Evolutionary conservation across 306 rosid species (phyloP).

Genomic region (Sophora flavescens): DNA sequence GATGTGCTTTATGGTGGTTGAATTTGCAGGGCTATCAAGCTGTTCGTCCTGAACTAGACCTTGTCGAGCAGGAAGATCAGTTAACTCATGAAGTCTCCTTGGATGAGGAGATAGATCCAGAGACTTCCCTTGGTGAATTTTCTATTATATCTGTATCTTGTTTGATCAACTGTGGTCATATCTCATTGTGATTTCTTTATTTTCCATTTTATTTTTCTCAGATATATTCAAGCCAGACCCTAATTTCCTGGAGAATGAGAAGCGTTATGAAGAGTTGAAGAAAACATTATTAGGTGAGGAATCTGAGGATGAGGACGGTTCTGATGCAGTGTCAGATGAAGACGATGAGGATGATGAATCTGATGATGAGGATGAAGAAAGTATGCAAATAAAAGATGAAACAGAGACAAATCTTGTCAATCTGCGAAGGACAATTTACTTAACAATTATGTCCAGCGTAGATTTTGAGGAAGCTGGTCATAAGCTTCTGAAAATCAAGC

Average conservation of each 20-base stretch:
- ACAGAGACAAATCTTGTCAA: constrained; percentile 94
- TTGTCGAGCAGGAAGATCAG: constrained; percentile 64
- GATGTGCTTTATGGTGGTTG: constrained; percentile 2
- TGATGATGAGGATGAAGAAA: constrained; percentile 77
- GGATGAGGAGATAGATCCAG: constrained; percentile 59
- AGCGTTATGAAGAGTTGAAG: constrained; percentile 85
- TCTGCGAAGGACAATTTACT: constrained; percentile 88
- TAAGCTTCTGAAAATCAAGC: constrained; percentile 91
- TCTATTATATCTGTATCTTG: constrained; percentile 9
- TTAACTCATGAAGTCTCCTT: constrained; percentile 57
- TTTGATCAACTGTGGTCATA: constrained; percentile 24
- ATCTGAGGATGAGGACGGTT: constrained; percentile 80
- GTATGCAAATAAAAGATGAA: constrained; percentile 84
- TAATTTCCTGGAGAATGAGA: constrained; percentile 77
- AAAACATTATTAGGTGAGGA: constrained; percentile 90
- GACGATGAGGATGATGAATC: constrained; percentile 66
- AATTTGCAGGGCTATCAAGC: constrained; percentile 57
- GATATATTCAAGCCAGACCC: constrained; percentile 88
- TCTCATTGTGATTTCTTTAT: constrained; percentile 28
- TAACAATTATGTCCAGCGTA: constrained; percentile 95
- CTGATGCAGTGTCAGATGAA: constrained; percentile 73
- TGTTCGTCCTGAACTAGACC: constrained; percentile 60
- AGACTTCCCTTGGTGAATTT: constrained; percentile 51
- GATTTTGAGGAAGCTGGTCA: constrained; percentile 99
- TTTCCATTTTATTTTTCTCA: constrained; percentile 42